These are phyloP conservation scores for Phragmites australis DNA, from an alignment of 176 grass and related monocot genomes.

Conservation along the genomic window DNA sequence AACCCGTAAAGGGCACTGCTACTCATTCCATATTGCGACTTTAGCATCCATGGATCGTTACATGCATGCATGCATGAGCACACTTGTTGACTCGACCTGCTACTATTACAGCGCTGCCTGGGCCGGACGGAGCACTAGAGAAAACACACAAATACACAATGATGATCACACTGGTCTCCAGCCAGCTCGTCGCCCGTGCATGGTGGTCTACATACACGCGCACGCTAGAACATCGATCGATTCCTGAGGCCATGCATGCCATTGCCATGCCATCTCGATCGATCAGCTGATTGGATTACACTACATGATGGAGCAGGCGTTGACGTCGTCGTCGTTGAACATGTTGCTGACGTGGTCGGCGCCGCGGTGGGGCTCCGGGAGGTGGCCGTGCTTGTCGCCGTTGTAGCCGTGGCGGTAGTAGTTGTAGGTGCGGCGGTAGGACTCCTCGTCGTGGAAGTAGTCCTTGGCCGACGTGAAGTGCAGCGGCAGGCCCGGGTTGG, in stretches of 20 bases:
- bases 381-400: slow-evolving; percentile 81
- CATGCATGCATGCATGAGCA: neutral
- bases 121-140: slow-evolving; percentile 12
- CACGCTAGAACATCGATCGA: neutral
- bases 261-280: neutral
- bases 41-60: slow-evolving; percentile 19
- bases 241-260: neutral
- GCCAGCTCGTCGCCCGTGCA: too few relatives aligned
- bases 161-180: neutral
- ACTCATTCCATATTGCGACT: slow-evolving; percentile 34
- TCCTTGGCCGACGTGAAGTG: slow-evolving; percentile 80
- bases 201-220: neutral
- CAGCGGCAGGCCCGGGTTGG: slow-evolving; percentile 69
- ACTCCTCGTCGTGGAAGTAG: slow-evolving; percentile 93
- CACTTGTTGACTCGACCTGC: neutral
- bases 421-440: slow-evolving; percentile 86
- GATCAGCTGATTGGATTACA: neutral
- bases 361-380: slow-evolving; percentile 64
- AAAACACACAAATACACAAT: neutral
- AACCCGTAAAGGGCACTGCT: slow-evolving; percentile 23
- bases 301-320: slow-evolving; percentile 86
- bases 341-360: slow-evolving; percentile 95
- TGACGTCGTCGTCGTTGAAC: slow-evolving; percentile 99
- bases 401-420: slow-evolving; percentile 96
- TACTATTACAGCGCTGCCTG: neutral